These are phyloP conservation scores for Geosmithia flava DNA, from an alignment of 2,329 filamentous ascomycete genomes.

Conservation along the genomic window DNA sequence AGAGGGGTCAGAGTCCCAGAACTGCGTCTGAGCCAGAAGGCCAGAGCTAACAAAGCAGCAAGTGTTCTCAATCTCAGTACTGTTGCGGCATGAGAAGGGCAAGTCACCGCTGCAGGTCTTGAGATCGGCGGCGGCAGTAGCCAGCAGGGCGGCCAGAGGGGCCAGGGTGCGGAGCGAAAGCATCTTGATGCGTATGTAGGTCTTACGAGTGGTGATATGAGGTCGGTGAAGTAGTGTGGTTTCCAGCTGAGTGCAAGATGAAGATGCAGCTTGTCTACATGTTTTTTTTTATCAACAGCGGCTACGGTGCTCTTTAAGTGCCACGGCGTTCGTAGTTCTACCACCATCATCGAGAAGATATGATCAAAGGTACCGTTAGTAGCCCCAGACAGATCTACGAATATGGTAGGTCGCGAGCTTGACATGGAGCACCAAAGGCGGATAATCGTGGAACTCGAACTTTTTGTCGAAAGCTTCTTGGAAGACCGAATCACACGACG, in stretches of 20 bases:
- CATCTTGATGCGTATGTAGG: conserved; percentile 1
- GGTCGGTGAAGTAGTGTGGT: background rate
- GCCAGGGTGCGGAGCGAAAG: conserved; percentile 4
- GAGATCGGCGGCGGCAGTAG: conserved; percentile 5
- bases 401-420: background rate
- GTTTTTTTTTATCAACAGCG: background rate
- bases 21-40: conserved; percentile 61
- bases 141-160: conserved; percentile 7
- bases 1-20: conserved; percentile 59
- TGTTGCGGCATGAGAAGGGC: conserved; percentile 52
- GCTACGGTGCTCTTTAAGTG: background rate
- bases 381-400: background rate
- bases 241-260: background rate
- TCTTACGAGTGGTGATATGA: background rate
- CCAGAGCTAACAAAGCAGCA: conserved; percentile 68
- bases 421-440: background rate
- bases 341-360: background rate
- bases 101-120: conserved; percentile 15
- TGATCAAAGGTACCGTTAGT: background rate
- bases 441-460: background rate
- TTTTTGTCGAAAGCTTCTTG: background rate
- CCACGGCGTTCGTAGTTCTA: background rate
- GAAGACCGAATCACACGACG: background rate
- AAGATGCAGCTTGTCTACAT: background rate
- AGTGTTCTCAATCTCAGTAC: conserved; percentile 44